Evolutionary conservation across 805 yeast species (phyloP).

Genomic region (Cyberlindnera saturnus): DNA sequence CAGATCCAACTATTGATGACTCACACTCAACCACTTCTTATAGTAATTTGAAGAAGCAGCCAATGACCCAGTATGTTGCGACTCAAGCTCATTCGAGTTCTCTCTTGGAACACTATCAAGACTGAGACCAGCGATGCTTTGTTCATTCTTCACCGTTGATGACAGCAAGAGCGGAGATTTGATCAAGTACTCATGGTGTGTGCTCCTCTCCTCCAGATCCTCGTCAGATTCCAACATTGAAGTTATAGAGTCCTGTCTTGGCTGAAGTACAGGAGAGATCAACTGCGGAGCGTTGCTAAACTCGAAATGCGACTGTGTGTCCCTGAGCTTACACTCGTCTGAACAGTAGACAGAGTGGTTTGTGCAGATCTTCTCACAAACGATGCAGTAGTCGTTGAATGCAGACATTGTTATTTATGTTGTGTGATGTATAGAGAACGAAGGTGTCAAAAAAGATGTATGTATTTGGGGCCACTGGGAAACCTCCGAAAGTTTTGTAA

Average conservation of each 20-base stretch:
- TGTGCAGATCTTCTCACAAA: constrained; percentile 47
- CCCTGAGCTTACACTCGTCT: constrained; percentile 32
- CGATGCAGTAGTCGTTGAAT: constrained; percentile 50
- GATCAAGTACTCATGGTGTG: constrained; percentile 22
- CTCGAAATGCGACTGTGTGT: constrained; percentile 21
- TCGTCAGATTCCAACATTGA: constrained; percentile 13
- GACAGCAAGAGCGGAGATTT: constrained; percentile 23
- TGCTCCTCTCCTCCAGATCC: constrained; percentile 10
- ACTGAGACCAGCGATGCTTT: constrained; percentile 20
- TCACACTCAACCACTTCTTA: constrained; percentile 22
- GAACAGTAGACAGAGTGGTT: constrained; percentile 41
- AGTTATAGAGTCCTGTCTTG: constrained; percentile 21
- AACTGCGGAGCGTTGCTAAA: constrained; percentile 24
- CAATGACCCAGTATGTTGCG: constrained; percentile 14
- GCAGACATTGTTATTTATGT: constrained; percentile 25
- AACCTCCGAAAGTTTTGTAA: no score
- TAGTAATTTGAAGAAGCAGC: constrained; percentile 25
- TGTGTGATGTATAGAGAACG: not conserved
- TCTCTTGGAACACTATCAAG: constrained; percentile 21
- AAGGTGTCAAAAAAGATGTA: no score
- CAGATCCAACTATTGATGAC: not conserved
- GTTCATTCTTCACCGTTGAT: constrained; percentile 19
- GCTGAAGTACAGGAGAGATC: constrained; percentile 25
- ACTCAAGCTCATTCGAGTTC: constrained; percentile 7
- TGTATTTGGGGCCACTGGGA: no score